These are phyloP conservation scores for Lasiosphaeria miniovina DNA, from an alignment of 495 filamentous ascomycete species.

Conservation along the genomic window DNA sequence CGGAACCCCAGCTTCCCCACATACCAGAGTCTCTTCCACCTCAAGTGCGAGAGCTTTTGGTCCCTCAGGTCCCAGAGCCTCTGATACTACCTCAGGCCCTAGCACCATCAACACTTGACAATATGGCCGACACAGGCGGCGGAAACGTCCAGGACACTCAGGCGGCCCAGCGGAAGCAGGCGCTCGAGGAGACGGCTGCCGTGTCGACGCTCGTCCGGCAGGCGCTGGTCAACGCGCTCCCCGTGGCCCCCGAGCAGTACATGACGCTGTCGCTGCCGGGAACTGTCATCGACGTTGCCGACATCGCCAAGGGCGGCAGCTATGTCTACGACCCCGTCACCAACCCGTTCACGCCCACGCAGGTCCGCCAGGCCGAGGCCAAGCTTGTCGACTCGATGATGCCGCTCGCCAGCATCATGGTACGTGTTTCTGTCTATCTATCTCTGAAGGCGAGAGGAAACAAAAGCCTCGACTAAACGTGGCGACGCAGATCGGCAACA, in stretches of 20 bases:
- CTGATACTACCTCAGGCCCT: too few species aligned
- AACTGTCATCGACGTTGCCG: background rate
- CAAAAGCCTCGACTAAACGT: background rate
- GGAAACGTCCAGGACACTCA: too few species aligned
- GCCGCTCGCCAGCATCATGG: background rate
- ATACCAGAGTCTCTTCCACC: too few species aligned
- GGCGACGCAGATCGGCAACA: background rate
- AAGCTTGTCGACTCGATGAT: background rate
- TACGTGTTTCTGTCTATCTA: background rate
- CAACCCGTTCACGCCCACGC: background rate
- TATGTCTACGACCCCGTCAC: background rate
- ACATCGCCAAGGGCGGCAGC: background rate
- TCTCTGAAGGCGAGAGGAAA: background rate
- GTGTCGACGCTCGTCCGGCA: too few species aligned
- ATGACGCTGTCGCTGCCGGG: background rate
- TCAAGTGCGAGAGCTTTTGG: too few species aligned
- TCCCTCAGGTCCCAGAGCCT: too few species aligned
- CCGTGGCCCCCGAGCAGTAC: conserved; percentile 4
- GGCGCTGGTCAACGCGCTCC: too few species aligned
- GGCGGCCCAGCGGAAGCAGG: too few species aligned
- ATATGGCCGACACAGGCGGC: too few species aligned
- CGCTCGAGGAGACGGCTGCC: too few species aligned
- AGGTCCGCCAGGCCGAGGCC: background rate
- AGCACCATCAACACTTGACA: too few species aligned
- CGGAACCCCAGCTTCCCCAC: too few species aligned